Evolutionary conservation across 2,329 filamentous ascomycete species (phyloP).

Genomic region (Thelonectria blattea): DNA sequence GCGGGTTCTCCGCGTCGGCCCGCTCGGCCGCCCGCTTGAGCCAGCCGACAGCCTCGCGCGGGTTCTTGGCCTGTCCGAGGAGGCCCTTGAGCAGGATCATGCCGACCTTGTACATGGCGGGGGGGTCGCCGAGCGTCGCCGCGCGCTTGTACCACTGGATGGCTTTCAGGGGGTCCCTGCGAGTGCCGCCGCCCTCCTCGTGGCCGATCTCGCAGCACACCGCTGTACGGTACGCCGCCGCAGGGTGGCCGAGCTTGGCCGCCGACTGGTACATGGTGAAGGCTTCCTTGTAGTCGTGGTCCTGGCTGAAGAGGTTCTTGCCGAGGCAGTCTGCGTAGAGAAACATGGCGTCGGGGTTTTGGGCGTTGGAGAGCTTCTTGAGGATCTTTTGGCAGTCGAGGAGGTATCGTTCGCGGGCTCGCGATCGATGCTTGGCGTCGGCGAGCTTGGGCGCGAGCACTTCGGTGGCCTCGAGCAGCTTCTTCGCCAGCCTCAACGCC

Average conservation of each 20-base stretch:
- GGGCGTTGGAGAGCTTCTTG: conserved; percentile 79
- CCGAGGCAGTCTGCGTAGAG: conserved; percentile 90
- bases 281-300: conserved; percentile 87
- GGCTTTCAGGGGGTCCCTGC: conserved; percentile 88
- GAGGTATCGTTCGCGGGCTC: conserved; percentile 82
- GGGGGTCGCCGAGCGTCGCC: conserved; percentile 85
- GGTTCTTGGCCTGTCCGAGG: conserved; percentile 83
- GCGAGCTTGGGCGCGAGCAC: conserved; percentile 69
- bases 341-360: conserved; percentile 90
- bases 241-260: conserved; percentile 85
- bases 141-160: conserved; percentile 98
- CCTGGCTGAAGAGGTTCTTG: conserved; percentile 76
- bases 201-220: conserved; percentile 97
- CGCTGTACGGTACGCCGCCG: conserved; percentile 90
- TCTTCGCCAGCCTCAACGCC: conserved; percentile 78
- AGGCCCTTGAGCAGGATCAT: conserved; percentile 95
- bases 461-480: conserved; percentile 82
- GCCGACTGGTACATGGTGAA: conserved; percentile 93
- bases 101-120: conserved; percentile 98
- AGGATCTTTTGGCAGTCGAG: conserved; percentile 88
- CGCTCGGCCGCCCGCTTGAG: conserved; percentile 90
- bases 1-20: conserved; percentile 88
- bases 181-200: conserved; percentile 91
- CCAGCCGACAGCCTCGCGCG: conserved; percentile 88
- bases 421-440: conserved; percentile 74